Percentiles rank a stretch among this genome's conserved stretches.
Conservation (phyloP, 2,329 filamentous ascomycete species). For the Fusarium brachygibbosum region DNA sequence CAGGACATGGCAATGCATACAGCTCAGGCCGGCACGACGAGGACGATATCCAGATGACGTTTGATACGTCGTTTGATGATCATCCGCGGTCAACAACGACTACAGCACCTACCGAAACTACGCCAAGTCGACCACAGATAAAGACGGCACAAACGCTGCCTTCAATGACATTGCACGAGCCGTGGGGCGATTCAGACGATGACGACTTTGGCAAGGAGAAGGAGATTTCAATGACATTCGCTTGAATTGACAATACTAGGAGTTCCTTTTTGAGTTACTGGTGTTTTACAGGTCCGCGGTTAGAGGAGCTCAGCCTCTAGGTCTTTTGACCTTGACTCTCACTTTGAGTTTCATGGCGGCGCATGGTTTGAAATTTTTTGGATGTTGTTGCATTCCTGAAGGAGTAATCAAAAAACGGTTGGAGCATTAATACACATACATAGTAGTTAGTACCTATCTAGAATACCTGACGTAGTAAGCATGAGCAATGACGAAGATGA, state of each 20-base stretch:
- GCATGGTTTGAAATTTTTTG: conserved; percentile 27
- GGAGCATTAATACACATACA: conserved; percentile 33
- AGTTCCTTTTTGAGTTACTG: conserved; percentile 20
- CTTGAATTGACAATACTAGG: conserved; percentile 57
- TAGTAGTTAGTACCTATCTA: conserved; percentile 28
- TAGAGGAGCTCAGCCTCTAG: conserved; percentile 3
- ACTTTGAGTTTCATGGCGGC: conserved; percentile 19
- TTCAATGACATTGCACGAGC: conserved; percentile 66
- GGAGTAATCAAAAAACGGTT: conserved; percentile 27
- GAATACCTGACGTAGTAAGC: conserved; percentile 19
- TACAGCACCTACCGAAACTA: conserved; percentile 51
- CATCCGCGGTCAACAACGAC: conserved; percentile 36
- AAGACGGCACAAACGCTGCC: conserved; percentile 64
- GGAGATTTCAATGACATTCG: conserved; percentile 87
- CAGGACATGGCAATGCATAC: conserved; percentile 41
- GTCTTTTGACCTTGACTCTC: background rate
- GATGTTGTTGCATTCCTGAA: conserved; percentile 36
- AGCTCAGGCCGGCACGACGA: conserved; percentile 53
- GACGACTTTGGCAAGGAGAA: conserved; percentile 79
- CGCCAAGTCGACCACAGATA: conserved; percentile 46
- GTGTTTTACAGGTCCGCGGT: conserved; percentile 34
- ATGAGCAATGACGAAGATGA: conserved; percentile 29
- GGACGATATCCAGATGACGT: conserved; percentile 76
- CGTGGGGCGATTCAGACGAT: conserved; percentile 78
- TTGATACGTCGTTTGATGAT: conserved; percentile 73